Base-by-base conservation (phyloP, 805 yeast species). In the Saccharomycopsis babjevae region DNA sequence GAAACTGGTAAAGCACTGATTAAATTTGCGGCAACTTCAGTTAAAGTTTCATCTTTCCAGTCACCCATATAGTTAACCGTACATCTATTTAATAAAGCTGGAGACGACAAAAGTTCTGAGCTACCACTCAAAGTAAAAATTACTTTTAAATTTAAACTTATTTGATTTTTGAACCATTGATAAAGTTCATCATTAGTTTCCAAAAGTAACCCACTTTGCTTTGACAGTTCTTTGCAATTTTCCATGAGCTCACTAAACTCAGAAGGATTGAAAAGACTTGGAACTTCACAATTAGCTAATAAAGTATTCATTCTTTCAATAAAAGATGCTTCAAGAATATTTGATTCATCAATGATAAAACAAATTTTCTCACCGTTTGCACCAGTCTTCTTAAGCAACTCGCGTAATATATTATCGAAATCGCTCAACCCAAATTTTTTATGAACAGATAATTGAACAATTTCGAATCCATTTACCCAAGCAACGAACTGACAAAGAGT, bases 231-330 rank as follows among this genome's bases (percentile, higher is more conserved):
- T 11, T 77, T 71, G 61, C 96, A 84, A 1, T 79, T 66, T 1
- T 71, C 71, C 75, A 88, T 74, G 60, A 92, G 72, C 1, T 75
- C 62, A 0, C 73, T 73, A 57, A 75, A 79, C 8, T 88, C 92
- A 10, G 89, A 96, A 0, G 84, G 91, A 60, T 82, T 88, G 70
- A 89, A 93, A 15, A 93, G 73, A 3, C 96, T 97, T 0, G 97
- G 97, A 43, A 91, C 79, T 68, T 93, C 97, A 0, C 96, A 88
- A 71, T 93, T 93, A 0, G 97, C 97, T 43, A 93, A 77, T n/a
- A 93, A 74, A 0, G 96, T 89, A 67, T 93, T 93, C 94, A 93
- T 90, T 63, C 96, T 76, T 71, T 93, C 98, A 36, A 93, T 72
- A 68, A 92, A 93, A 0, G 94, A 77, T 0, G 96, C 77, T 39